Conservation (phyloP, 768 basidiomycete genomes). For the Calocera viscosa region DNA sequence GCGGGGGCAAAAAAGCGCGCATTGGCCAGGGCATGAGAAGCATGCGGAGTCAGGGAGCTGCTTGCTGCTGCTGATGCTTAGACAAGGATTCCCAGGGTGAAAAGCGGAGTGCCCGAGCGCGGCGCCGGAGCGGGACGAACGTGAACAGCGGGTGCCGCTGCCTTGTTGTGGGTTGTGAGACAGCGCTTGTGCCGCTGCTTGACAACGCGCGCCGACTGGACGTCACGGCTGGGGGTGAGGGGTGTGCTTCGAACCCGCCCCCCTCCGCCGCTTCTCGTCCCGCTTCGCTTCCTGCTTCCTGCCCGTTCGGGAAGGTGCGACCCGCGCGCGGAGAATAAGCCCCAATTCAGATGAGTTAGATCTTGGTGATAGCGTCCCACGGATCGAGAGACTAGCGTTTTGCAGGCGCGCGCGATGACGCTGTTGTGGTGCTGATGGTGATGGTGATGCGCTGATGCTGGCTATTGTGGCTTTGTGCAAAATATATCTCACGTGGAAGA, state of each 20-base stretch:
- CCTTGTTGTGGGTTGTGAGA: not conserved
- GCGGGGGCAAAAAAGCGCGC: not conserved
- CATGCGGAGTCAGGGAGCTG: too few relatives aligned
- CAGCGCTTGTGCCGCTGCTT: slow-evolving; percentile 1
- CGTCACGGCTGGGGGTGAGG: too few relatives aligned
- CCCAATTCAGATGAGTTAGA: not conserved
- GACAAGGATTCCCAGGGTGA: not conserved
- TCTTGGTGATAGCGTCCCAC: not conserved
- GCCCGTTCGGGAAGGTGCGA: not conserved
- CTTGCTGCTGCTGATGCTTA: too few relatives aligned
- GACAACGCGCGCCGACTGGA: not conserved
- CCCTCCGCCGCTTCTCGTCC: not conserved
- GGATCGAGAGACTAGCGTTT: not conserved
- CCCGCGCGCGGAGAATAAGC: not conserved
- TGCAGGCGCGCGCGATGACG: not conserved
- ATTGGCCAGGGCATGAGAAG: not conserved
- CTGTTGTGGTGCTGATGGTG: not conserved
- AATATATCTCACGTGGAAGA: not conserved
- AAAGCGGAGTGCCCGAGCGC: not conserved
- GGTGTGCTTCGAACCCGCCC: not conserved
- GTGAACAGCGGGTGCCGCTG: not conserved
- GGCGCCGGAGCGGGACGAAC: not conserved
- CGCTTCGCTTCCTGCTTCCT: not conserved
- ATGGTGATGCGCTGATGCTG: not conserved
- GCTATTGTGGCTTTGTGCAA: not conserved